Conservation (phyloP, 2,329 filamentous ascomycete genomes). For the Byssothecium circinans region DNA sequence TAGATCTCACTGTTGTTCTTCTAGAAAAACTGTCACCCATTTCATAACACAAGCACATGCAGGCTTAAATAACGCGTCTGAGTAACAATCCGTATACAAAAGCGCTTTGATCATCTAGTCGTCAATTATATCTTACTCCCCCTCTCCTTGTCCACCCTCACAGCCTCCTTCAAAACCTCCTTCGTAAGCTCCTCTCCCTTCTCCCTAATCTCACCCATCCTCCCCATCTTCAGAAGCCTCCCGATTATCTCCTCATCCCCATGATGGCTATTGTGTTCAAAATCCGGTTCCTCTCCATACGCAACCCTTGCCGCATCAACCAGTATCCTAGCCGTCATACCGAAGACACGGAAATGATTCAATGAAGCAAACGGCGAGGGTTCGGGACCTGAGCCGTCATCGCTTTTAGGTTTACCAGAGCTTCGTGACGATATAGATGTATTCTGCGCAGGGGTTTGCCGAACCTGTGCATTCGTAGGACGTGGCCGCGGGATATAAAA, state of each 20-base stretch:
- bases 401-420: slow-evolving; percentile 13
- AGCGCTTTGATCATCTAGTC: no score
- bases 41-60: no score
- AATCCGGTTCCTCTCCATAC: slow-evolving; percentile 79
- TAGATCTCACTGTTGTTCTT: no score
- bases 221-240: slow-evolving; percentile 57
- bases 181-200: slow-evolving; percentile 57
- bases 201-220: slow-evolving; percentile 55
- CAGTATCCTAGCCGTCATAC: slow-evolving; percentile 89
- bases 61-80: no score
- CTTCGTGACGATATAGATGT: slow-evolving; percentile 1
- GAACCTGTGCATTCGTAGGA: slow-evolving; percentile 10
- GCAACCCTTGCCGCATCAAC: slow-evolving; percentile 86
- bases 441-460: slow-evolving; percentile 7
- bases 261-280: slow-evolving; percentile 70
- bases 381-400: slow-evolving; percentile 40
- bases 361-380: slow-evolving; percentile 44
- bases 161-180: slow-evolving; percentile 53
- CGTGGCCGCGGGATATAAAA: slow-evolving; percentile 72
- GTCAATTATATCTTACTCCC: slow-evolving; percentile 50
- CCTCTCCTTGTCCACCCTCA: slow-evolving; percentile 47
- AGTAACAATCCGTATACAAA: no score
- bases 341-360: slow-evolving; percentile 78
- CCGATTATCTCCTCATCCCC: slow-evolving; percentile 69
- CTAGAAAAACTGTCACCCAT: no score